Evolutionary conservation across 1,284 basidiomycete species (phyloP), one percentile per base, ranked within the genome.

Genomic region (Amylostereum areolatum): DNA sequence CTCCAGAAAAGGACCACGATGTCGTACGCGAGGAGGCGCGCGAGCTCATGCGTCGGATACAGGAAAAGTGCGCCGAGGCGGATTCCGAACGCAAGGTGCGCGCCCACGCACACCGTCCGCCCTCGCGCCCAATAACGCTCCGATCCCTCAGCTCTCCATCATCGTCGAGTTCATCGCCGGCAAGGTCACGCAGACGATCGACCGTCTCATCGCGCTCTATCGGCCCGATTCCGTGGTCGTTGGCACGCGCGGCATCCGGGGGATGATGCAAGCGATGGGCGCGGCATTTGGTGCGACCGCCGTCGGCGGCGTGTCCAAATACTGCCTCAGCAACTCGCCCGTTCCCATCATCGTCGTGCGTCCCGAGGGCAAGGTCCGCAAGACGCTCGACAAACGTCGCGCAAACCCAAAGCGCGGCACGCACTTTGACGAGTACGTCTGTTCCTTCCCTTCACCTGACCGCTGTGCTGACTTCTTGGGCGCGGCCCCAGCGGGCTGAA

Each of bases 131-230:
- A 47, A 47, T 32, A 37, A 27, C 11, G 43, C 40, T 35, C 39
- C 18, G 18, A 18, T 39, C 45, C 32, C 12, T 7, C 57, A 91
- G 85, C 80, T 98, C 33, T 95, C 90, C 0, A 81, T 98, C 53
- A 88, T 97, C 45, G 83, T 98, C 50, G 96, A 98, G 70, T 95
- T 92, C 61, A 89, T 97, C 37, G 90, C 93, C 1, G 96, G 96
- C 32, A 86, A 85, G 54, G 83, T 97, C 5, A 89, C 91, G 0
- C 81, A 88, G 49, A 94, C 91, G 7, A 85, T 98, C 53, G 89
- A 94, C 60, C 85, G 92, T 44, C 81, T 99, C 57, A 96, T 98
- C 55, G 90, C 93, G 2, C 81, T 98, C 35, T 98, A 99, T 63
- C 84, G 94, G 41, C 96, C 96, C 2, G 95, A 99, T 66, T 92